These are phyloP conservation scores for Globisporangium nodosum DNA, from an alignment of 352 stramenopile species.

Conservation along the genomic window DNA sequence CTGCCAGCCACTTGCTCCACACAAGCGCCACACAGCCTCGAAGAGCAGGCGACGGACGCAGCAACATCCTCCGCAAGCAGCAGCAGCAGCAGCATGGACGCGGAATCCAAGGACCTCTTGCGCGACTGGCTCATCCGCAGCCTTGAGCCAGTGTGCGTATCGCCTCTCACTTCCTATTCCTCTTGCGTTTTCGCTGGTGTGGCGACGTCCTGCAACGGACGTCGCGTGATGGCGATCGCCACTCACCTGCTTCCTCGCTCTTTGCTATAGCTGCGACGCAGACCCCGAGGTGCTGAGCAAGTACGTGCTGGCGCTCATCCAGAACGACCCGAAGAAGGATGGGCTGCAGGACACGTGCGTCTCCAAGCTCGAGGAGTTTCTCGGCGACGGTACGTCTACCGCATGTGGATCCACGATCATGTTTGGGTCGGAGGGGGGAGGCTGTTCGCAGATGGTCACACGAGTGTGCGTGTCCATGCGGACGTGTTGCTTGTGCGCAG, in stretches of 20 bases:
- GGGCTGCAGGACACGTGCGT: constrained; percentile 67
- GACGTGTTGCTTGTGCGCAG: constrained; percentile 16
- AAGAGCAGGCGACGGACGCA: neutral
- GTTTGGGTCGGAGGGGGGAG: neutral
- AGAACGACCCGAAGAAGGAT: constrained; percentile 72
- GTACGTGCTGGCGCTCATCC: constrained; percentile 81
- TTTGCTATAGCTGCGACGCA: constrained; percentile 59
- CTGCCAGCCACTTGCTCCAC: too few species aligned
- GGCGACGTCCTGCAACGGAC: neutral
- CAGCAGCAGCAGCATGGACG: constrained; percentile 43
- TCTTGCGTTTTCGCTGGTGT: neutral
- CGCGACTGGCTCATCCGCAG: constrained; percentile 84
- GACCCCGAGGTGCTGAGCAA: constrained; percentile 85
- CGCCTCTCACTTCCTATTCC: neutral
- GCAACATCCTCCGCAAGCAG: neutral
- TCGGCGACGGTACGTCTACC: constrained; percentile 63
- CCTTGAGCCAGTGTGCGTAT: constrained; percentile 76
- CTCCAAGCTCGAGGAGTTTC: constrained; percentile 79
- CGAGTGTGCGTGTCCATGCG: neutral
- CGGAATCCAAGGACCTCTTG: constrained; percentile 71
- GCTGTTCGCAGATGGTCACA: neutral
- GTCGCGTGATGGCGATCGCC: neutral
- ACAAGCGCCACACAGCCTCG: too few species aligned
- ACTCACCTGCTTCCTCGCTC: neutral
- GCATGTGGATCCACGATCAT: too few species aligned